Base-by-base conservation (phyloP, 2,329 filamentous ascomycete genomes). In the Tolypocladium sp. region DNA sequence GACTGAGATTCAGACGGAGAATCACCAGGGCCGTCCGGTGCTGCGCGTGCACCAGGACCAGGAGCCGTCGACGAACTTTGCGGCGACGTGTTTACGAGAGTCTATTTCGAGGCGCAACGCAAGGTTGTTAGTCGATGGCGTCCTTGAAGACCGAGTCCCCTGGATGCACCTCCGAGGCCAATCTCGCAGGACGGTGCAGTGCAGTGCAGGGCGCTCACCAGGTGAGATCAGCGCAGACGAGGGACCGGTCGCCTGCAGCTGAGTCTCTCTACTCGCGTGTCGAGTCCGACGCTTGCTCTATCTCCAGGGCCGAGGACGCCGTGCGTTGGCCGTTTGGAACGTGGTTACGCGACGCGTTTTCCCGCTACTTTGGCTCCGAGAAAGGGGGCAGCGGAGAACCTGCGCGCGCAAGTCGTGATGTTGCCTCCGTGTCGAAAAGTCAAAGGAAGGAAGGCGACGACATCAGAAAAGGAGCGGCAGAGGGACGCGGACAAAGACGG, bases 191-290 rank as follows among this genome's bases (percentile, higher is more conserved):
- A 35, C 20, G 20, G 30, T 15, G 12, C 22, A 15, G 44, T 15
- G 46, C 37, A 55, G 7, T 15, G 37, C 22, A 17, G 22, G 37
- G 22, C 25, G 64, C 78, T 79, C 70, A 82, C 80, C 78, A 75
- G 71, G 69, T 68, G 79, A 82, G 82, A 84, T 80, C 82, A 85
- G 82, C 74, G 79, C 82, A 85, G 82, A 85, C 83, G 81, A 83
- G 70, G 67, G 65, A 70, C 62, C 67, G 70, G 73, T 83, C 82
- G 82, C 79, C 83, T 82, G 81, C 80, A 76, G 75, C 82, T 81
- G 80, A 79, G 73, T 77, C 81, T 83, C 80, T 62, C 63, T 67
- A 61, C 61, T 65, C 67, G 63, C 63, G 67, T 68, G 64, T 66
- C 61, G 60, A 64, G 57, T 63, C 61, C 60, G 58, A 37, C 49